phyloP scores from a whole-genome alignment of 257 asterid species.

The Penstemon barbatus region DNA sequence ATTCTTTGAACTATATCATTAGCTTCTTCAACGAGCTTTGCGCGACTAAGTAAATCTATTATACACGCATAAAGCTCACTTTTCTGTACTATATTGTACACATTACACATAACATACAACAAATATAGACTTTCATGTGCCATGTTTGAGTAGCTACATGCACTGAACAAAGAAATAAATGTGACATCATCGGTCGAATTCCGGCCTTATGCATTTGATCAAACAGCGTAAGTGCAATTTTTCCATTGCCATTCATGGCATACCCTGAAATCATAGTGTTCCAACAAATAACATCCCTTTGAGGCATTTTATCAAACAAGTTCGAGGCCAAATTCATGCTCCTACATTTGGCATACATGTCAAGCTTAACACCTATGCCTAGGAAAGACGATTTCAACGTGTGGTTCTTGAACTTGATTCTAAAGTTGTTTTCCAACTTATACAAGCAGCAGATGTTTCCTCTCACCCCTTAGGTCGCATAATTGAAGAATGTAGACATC shows the following conservation, averaged over 20 bases:
- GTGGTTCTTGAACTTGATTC: no score
- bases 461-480: no score
- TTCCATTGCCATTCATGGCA: slow-evolving; percentile 66
- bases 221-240: slow-evolving; percentile 47
- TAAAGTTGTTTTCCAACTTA: no score
- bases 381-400: no score
- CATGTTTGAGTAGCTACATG: slow-evolving; percentile 65
- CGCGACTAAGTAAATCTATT: slow-evolving; percentile 54
- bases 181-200: slow-evolving; percentile 55
- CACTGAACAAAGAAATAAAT: slow-evolving; percentile 57
- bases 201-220: slow-evolving; percentile 50
- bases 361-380: slow-evolving; percentile 30
- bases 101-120: slow-evolving; percentile 47
- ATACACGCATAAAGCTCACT: slow-evolving; percentile 73
- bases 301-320: slow-evolving; percentile 31
- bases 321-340: slow-evolving; percentile 28
- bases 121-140: slow-evolving; percentile 55
- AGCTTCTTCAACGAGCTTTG: slow-evolving; percentile 60
- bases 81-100: slow-evolving; percentile 52
- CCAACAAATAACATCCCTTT: slow-evolving; percentile 64
- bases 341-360: slow-evolving; percentile 54
- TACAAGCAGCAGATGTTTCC: no score
- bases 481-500: no score
- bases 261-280: slow-evolving; percentile 69
- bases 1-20: slow-evolving; percentile 40